Conservation (phyloP, 805 yeast species). For the Candida tibetensis region DNA sequence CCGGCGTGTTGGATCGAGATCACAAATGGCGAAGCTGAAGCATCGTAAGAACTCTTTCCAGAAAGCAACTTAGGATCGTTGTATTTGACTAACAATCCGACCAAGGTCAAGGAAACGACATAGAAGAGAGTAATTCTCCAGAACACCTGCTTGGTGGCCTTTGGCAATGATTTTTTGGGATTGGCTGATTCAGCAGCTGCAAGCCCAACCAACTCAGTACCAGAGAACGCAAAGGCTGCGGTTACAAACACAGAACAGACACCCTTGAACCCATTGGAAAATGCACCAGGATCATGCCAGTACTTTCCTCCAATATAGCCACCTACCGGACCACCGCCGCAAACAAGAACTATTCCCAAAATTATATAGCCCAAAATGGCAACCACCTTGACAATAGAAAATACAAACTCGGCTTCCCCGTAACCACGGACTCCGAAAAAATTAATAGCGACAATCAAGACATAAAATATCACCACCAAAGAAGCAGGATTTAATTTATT, state of each 20-base stretch:
- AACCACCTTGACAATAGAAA: constrained; percentile 62
- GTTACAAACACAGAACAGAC: constrained; percentile 70
- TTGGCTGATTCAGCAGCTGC: constrained; percentile 76
- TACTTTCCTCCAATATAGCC: constrained; percentile 55
- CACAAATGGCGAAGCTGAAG: constrained; percentile 71
- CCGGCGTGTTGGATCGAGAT: constrained; percentile 68
- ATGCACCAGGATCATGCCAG: constrained; percentile 69
- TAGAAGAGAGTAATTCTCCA: constrained; percentile 78
- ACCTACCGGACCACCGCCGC: constrained; percentile 56
- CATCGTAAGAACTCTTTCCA: constrained; percentile 46
- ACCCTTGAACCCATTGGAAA: constrained; percentile 64
- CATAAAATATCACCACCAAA: constrained; percentile 57
- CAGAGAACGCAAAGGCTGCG: constrained; percentile 76
- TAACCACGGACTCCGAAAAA: constrained; percentile 55
- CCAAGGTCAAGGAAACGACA: constrained; percentile 50
- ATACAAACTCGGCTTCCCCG: constrained; percentile 63
- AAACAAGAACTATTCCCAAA: constrained; percentile 49
- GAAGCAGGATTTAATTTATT: constrained; percentile 49
- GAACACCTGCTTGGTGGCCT: constrained; percentile 77
- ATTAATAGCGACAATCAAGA: constrained; percentile 46
- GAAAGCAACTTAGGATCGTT: constrained; percentile 48
- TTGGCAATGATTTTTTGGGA: constrained; percentile 66
- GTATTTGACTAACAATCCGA: constrained; percentile 73
- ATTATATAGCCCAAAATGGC: constrained; percentile 60
- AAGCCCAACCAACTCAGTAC: constrained; percentile 70